Conservation (phyloP, 257 asterid species). For the Solanum etuberosum region DNA sequence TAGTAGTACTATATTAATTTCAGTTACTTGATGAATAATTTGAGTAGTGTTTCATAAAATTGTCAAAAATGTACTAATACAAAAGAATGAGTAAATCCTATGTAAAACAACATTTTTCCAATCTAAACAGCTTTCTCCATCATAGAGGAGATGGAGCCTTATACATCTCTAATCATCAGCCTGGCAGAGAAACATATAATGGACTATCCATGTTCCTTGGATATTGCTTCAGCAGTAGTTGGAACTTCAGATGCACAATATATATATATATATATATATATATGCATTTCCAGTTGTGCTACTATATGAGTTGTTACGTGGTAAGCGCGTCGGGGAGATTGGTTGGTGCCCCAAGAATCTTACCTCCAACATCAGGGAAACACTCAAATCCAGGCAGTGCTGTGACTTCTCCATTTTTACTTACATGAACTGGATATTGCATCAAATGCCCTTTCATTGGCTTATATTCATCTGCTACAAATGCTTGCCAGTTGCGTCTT, state of each 20-base stretch:
- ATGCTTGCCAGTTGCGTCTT: conserved; percentile 62
- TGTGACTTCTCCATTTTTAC: conserved; percentile 36
- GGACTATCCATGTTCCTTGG: not conserved
- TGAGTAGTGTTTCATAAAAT: not conserved
- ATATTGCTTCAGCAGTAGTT: not conserved
- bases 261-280: no score
- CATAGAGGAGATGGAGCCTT: not conserved
- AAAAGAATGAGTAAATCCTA: not conserved
- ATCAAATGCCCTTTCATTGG: conserved; percentile 64
- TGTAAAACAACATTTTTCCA: not conserved
- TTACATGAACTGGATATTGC: conserved; percentile 48
- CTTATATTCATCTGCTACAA: conserved; percentile 29
- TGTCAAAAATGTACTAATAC: not conserved
- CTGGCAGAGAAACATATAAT: not conserved
- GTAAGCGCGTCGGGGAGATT: conserved; percentile 86
- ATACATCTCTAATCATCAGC: not conserved
- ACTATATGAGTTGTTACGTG: conserved; percentile 22
- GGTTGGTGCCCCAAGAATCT: conserved; percentile 62
- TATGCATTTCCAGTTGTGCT: not conserved
- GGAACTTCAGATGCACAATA: not conserved
- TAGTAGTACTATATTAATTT: not conserved
- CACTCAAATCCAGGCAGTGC: conserved; percentile 48
- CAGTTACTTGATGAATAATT: not conserved
- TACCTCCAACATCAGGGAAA: conserved; percentile 78
- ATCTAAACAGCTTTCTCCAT: not conserved